Conservation (phyloP, 2,329 filamentous ascomycete species). For the Arthrinium puccinioides region DNA sequence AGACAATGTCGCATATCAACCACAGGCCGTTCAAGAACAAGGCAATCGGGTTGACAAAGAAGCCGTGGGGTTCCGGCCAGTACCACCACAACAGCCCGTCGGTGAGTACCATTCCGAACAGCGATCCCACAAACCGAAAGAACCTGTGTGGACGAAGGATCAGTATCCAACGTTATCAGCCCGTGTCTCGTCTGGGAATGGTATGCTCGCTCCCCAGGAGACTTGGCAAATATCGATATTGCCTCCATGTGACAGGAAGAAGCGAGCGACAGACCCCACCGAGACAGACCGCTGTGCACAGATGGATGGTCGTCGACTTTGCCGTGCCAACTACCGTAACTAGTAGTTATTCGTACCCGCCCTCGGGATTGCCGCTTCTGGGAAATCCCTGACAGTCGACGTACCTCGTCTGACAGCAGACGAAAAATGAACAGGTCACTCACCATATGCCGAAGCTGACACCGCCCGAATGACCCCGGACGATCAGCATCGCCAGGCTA, state of each 20-base stretch:
- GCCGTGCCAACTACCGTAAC: too few relatives aligned
- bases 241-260: not conserved
- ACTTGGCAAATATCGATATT: too few relatives aligned
- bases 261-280: not conserved
- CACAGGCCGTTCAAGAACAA: constrained; percentile 33
- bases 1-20: constrained; percentile 34
- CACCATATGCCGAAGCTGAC: constrained; percentile 41
- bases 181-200: not conserved
- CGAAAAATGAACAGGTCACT: too few relatives aligned
- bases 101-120: constrained; percentile 31
- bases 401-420: too few relatives aligned
- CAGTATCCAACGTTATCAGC: not conserved
- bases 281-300: too few relatives aligned
- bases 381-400: too few relatives aligned
- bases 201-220: too few relatives aligned
- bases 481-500: constrained; percentile 34
- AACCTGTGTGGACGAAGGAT: constrained; percentile 28
- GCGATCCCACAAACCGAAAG: constrained; percentile 32
- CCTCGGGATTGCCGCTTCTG: too few relatives aligned
- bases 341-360: too few relatives aligned
- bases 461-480: constrained; percentile 40
- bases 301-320: too few relatives aligned
- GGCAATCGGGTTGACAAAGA: constrained; percentile 33
- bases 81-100: constrained; percentile 38
- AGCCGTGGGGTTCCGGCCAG: constrained; percentile 44